A percentile compares a stretch with the other conserved stretches of the same genome.
These are phyloP conservation scores for Talaromyces amestolkiae DNA, from an alignment of 2,329 filamentous ascomycete genomes.

Conservation along the genomic window DNA sequence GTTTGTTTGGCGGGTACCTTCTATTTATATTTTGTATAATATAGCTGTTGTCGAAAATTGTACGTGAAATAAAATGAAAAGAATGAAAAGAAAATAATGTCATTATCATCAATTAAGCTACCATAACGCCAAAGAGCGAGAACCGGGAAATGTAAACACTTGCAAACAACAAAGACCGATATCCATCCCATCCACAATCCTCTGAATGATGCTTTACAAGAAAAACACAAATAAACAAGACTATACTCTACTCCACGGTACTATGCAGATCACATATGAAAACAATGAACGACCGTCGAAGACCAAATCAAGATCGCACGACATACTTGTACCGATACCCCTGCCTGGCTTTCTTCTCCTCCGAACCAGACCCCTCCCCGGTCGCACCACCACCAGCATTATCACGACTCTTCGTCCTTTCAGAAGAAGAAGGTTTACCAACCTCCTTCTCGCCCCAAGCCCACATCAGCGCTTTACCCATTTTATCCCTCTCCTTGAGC, in stretches of 20 bases:
- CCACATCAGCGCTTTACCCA: slow-evolving; percentile 41
- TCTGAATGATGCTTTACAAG: background rate
- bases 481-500: slow-evolving; percentile 41
- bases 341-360: slow-evolving; percentile 27
- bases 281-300: background rate
- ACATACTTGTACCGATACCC: slow-evolving; percentile 42
- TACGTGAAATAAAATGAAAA: background rate
- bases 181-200: background rate
- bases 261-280: slow-evolving; percentile 2
- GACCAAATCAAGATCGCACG: slow-evolving; percentile 11
- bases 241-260: background rate
- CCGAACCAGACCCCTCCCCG: slow-evolving; percentile 22
- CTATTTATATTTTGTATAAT: background rate
- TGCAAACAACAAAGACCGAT: background rate
- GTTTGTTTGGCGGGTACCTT: background rate
- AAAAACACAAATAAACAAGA: background rate
- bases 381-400: background rate
- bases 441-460: slow-evolving; percentile 44
- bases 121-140: background rate
- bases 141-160: background rate
- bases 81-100: background rate
- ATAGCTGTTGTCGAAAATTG: background rate
- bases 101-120: background rate
- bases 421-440: slow-evolving; percentile 25
- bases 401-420: background rate